Base-by-base conservation (phyloP, 805 yeast species). In the Metahyphopichia silvanorum region DNA sequence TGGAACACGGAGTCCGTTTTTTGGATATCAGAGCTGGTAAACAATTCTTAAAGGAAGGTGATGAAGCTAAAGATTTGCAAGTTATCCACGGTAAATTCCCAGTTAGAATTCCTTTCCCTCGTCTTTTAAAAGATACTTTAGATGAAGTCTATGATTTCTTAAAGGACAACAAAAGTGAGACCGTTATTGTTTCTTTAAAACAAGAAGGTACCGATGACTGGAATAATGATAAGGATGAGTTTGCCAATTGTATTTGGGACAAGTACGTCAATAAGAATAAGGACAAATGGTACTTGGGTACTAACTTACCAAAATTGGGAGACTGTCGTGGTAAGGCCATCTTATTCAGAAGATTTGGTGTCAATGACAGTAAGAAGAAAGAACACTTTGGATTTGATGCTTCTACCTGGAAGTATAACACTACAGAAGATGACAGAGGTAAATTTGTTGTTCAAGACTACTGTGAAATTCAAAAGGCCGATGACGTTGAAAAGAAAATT, bases 41-140 rank as follows among this genome's bases (percentile, higher is more conserved):
- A 46, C 71, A 76, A 39, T 74, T 77, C 26, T 56, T 76, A 43
- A 70, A 71, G 33, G 55, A 63, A n/a, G 73, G 70, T 14, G 69
- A 71, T 24, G 69, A 63, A 3, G 66, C 67, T 26, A 70, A 73
- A 39, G 77, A 78, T 38, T 65, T 84, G 39, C 76, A 78, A 44
- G 82, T 82, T 14, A 74, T 78, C 38, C 91, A 83, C 51, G 88
- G 88, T 27, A 79, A 79, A 40, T 82, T 83, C 57, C 89, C 93
- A 0, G 85, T 83, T 25, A 72, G 71, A 33, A 58, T 82, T 26
- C 71, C 79, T 19, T 71, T 76, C 40, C 74, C 82, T 15, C 69
- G 69, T 37, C 69, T 71, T 43, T 67, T 84, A 35, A 49, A 55
- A 6, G 66, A 64, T n/a, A 70, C 69, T 3, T 63, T 84, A 44